Evolutionary conservation across 2,329 filamentous ascomycete genomes (phyloP).

Genomic region (Aspergillus fructus): DNA sequence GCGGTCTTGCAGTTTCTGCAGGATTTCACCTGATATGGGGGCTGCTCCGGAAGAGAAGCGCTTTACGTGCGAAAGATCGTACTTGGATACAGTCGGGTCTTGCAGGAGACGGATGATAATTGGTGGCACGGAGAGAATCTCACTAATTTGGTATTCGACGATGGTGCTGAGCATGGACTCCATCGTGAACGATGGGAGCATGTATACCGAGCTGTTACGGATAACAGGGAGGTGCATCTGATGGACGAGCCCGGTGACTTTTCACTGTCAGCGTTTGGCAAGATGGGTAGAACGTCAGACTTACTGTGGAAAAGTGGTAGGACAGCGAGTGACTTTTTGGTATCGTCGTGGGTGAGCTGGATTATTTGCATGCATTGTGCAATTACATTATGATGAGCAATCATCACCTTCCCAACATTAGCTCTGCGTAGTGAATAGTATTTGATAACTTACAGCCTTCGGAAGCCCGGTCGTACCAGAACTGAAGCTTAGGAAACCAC

Average conservation of each 20-base stretch:
- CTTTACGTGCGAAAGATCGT: conserved; percentile 56
- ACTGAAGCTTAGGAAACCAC: conserved; percentile 53
- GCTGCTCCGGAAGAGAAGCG: conserved; percentile 63
- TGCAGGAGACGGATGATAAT: conserved; percentile 62
- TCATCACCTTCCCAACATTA: conserved; percentile 44
- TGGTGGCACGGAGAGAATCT: conserved; percentile 60
- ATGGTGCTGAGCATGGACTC: conserved; percentile 56
- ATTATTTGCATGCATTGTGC: conserved; percentile 62
- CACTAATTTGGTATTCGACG: conserved; percentile 52
- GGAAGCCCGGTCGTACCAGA: conserved; percentile 52
- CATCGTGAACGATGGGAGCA: conserved; percentile 66
- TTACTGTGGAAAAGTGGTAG: conserved; percentile 60
- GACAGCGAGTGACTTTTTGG: conserved; percentile 56
- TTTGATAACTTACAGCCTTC: conserved; percentile 37
- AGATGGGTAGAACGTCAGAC: neutral
- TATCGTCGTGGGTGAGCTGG: conserved; percentile 50
- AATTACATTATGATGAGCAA: conserved; percentile 55
- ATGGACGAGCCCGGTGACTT: conserved; percentile 61
- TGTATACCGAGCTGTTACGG: conserved; percentile 65
- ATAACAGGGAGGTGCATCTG: conserved; percentile 62
- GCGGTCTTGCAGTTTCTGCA: conserved; percentile 54
- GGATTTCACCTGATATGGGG: conserved; percentile 57
- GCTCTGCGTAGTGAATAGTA: too few species aligned
- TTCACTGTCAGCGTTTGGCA: neutral
- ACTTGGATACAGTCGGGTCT: conserved; percentile 44